phyloP scores from a whole-genome alignment of 2,329 filamentous ascomycete species.

The Colletotrichum nymphaeae region DNA sequence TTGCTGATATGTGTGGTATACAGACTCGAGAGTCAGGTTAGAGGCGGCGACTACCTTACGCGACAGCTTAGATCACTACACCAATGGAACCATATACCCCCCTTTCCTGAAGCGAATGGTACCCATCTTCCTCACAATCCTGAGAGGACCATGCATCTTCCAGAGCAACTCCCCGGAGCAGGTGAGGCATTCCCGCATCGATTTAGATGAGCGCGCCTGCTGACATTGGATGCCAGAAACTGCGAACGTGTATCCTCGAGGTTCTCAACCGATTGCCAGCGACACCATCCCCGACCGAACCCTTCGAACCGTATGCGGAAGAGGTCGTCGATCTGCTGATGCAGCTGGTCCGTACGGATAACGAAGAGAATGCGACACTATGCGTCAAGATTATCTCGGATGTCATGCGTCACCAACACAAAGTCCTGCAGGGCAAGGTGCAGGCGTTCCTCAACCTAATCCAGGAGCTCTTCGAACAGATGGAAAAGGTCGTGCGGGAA shows the following conservation, averaged over 20 bases:
- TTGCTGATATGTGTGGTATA: slow-evolving; percentile 23
- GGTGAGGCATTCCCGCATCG: slow-evolving; percentile 58
- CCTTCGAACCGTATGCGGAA: slow-evolving; percentile 87
- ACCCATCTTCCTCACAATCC: slow-evolving; percentile 87
- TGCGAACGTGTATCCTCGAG: slow-evolving; percentile 93
- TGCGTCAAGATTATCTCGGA: slow-evolving; percentile 99
- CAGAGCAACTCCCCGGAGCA: slow-evolving; percentile 91
- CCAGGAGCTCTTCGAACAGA: slow-evolving; percentile 93
- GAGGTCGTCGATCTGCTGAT: slow-evolving; percentile 93
- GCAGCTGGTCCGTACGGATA: slow-evolving; percentile 88
- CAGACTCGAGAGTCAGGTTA: slow-evolving; percentile 85
- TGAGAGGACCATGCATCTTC: slow-evolving; percentile 89
- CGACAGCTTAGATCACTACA: slow-evolving; percentile 92
- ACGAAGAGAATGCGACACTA: slow-evolving; percentile 98
- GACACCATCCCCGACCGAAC: slow-evolving; percentile 77
- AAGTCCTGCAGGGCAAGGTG: slow-evolving; percentile 81
- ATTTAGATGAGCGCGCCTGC: slow-evolving; percentile 6
- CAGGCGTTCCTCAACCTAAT: slow-evolving; percentile 93
- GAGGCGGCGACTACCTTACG: slow-evolving; percentile 87
- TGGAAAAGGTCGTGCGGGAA: slow-evolving; percentile 94
- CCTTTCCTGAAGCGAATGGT: slow-evolving; percentile 88
- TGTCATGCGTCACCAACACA: slow-evolving; percentile 91
- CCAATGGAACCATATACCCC: slow-evolving; percentile 79
- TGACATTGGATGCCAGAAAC: slow-evolving; percentile 67
- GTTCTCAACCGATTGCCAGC: slow-evolving; percentile 89